Evolutionary conservation across 345 rosid species (phyloP).

Genomic region (Durio zibethinus): DNA sequence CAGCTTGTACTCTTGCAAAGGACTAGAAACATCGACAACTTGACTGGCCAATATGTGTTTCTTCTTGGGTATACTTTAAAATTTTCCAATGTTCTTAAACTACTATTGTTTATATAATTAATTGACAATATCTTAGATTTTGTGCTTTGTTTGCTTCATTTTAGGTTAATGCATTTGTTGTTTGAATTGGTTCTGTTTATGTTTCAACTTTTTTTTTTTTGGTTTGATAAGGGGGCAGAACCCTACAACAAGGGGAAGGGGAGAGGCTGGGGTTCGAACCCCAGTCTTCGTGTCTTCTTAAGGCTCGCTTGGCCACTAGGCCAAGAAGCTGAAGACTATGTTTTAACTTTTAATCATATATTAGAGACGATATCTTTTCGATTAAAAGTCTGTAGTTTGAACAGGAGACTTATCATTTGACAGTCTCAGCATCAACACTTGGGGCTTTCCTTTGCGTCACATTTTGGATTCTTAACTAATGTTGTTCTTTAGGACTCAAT

Average conservation of each 20-base stretch:
- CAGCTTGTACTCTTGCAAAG: conserved; percentile 78
- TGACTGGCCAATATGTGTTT: conserved; percentile 74
- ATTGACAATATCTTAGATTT: background rate
- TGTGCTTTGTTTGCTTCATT: background rate
- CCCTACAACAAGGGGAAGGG: too few species aligned
- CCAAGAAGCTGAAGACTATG: too few species aligned
- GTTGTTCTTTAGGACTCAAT: background rate
- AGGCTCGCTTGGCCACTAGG: too few species aligned
- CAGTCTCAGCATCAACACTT: background rate
- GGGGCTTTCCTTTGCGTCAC: background rate
- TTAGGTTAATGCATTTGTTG: background rate
- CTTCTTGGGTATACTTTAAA: conserved; percentile 61
- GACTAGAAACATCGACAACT: conserved; percentile 75
- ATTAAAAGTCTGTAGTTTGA: background rate
- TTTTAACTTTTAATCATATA: background rate
- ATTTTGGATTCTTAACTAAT: background rate
- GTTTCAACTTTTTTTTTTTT: too few species aligned
- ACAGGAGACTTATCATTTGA: too few species aligned
- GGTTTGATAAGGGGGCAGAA: too few species aligned
- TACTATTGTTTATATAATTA: background rate
- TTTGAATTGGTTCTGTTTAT: background rate
- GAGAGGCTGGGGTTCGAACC: too few species aligned
- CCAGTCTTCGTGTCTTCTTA: too few species aligned
- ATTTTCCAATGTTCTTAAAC: background rate
- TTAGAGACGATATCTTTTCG: background rate